Base-by-base conservation (phyloP, 2,329 filamentous ascomycete species). In the Lasiodiplodia sp. region DNA sequence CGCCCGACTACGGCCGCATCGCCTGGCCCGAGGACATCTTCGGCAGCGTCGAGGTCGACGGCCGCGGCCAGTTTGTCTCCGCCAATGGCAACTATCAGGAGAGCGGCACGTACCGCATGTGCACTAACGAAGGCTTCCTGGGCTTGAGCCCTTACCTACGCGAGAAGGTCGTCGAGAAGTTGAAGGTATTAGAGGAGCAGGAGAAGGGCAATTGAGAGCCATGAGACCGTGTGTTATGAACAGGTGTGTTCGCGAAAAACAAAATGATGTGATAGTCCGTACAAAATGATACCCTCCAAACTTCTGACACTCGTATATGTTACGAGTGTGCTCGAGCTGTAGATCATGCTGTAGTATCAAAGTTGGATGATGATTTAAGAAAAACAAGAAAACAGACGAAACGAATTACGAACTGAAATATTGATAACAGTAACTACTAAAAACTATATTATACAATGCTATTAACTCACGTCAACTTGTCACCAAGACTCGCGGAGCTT, bases 11-110 rank as follows among this genome's bases (percentile, higher is more conserved):
- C 77, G 88, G 88, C 1, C 76, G 88, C n/a, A 89, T 90, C 70
- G 86, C 88, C 64, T 88, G 85, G 85, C 88, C 88, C 0, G 88
- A 90, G 75, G 88, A 90, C 77, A 90, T 90, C 62, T 87, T 90
- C 74, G 88, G 88, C 16, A 90, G 87, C 72, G 74, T 90, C 28
- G 88, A 90, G 76, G 85, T 90, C 4, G 87, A 90, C 77, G 82
- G 81, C 0, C 71, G 83, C 21, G 88, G 88, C 1, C 78, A 81
- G n/a, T 88, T 90, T 76, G 83, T 86, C 21, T 86, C 84, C 55
- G 83, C 80, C 0, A 80, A 82, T 72, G 88, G 88, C 12, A 84
- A 84, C 63, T 90, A 88, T 79, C 87, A 90, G 77, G 78, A 83
- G 37, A 87, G 85, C 75, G 88, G 87, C 25, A 90, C 87, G n/a